Evolutionary conservation across 345 rosid species (phyloP).

Genomic region (Hevea brasiliensis): DNA sequence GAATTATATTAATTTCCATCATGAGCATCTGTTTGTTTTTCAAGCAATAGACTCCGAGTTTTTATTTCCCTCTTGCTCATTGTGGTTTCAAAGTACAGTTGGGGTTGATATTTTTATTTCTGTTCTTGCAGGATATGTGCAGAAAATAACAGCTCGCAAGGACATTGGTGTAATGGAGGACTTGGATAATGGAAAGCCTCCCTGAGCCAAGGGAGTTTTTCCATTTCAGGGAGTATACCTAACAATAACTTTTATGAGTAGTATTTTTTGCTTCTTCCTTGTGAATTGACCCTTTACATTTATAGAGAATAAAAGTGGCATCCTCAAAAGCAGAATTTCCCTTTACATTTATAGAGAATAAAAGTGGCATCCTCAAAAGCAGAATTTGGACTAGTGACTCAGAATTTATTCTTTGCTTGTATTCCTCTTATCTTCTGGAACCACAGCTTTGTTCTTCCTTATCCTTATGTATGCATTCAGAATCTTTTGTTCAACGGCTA

Average conservation of each 20-base stretch:
- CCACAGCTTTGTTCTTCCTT: conserved; percentile 12
- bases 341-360: conserved; percentile 10
- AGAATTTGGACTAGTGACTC: no score
- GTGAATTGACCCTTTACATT: conserved; percentile 9
- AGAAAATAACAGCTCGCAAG: conserved; percentile 82
- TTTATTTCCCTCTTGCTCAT: neutral
- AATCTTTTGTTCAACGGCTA: conserved; percentile 21
- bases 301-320: conserved; percentile 12
- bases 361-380: conserved; percentile 12
- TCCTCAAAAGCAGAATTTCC: conserved; percentile 9
- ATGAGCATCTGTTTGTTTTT: neutral
- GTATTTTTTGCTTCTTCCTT: conserved; percentile 16
- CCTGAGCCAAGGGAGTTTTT: conserved; percentile 32
- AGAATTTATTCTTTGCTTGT: conserved; percentile 35
- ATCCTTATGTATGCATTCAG: conserved; percentile 3
- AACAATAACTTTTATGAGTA: conserved; percentile 16
- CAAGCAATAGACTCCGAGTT: neutral
- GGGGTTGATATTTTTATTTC: neutral
- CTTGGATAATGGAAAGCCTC: conserved; percentile 69
- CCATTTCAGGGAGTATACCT: conserved; percentile 8
- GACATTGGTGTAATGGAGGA: conserved; percentile 87
- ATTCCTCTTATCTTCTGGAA: neutral
- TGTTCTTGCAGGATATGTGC: conserved; percentile 74
- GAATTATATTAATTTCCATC: neutral
- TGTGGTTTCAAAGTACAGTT: neutral